A percentile compares a stretch with the other conserved stretches of the same genome.
These are phyloP conservation scores for Fusarium avenaceum DNA, from an alignment of 2,329 filamentous ascomycete species.

Conservation along the genomic window DNA sequence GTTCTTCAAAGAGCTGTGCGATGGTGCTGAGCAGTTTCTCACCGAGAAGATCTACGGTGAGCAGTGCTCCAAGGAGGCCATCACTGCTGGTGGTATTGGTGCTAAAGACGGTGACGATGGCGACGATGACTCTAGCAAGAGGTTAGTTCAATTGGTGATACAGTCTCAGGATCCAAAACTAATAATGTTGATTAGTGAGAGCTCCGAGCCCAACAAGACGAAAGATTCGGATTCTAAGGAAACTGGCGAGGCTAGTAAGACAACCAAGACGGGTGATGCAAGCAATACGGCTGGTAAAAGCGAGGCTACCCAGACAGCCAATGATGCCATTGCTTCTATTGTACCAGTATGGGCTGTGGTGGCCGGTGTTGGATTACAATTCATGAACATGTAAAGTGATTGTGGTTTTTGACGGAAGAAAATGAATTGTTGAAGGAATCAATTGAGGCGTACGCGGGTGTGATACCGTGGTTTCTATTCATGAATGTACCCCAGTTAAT, in stretches of 20 bases:
- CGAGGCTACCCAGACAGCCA: background rate
- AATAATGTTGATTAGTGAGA: background rate
- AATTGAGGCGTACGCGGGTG: no score
- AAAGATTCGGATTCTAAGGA: background rate
- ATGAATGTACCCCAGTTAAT: no score
- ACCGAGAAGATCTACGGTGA: background rate
- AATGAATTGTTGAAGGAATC: no score
- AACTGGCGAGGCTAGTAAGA: background rate
- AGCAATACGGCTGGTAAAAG: background rate
- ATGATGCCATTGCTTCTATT: background rate
- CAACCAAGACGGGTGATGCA: background rate
- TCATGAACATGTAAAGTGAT: background rate
- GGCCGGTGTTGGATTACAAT: background rate
- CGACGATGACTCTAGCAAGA: background rate
- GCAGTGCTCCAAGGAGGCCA: conserved; percentile 1
- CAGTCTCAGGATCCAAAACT: background rate
- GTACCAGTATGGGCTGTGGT: conserved; percentile 1
- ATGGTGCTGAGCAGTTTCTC: background rate
- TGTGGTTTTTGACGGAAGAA: no score
- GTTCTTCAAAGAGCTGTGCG: conserved; percentile 5
- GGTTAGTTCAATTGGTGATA: background rate
- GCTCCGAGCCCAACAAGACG: background rate
- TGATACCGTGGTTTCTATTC: no score
- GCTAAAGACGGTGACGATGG: background rate
- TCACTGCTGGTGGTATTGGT: background rate